Percentiles rank a stretch among this genome's conserved stretches.
Conservation (phyloP, 139 green algal species). For the Chlamydomonas schloesseri region DNA sequence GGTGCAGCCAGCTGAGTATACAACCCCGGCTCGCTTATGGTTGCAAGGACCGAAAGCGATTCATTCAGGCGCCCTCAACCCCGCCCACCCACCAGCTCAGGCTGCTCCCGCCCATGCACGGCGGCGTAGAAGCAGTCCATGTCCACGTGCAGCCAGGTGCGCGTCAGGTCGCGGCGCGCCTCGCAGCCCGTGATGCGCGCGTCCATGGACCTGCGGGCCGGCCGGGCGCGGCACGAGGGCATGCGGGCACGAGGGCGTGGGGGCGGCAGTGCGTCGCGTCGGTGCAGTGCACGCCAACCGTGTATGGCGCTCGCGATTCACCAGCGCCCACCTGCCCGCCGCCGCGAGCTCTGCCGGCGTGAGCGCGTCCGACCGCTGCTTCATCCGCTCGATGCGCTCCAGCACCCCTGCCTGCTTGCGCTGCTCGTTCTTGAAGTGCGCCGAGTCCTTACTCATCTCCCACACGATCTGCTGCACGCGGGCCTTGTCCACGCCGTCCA, state of each 20-base stretch:
- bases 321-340: constrained; percentile 56
- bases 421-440: constrained; percentile 94
- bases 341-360: constrained; percentile 65
- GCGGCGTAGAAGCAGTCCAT: constrained; percentile 84
- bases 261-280: too few relatives aligned
- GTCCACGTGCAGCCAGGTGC: constrained; percentile 92
- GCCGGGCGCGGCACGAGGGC: too few relatives aligned
- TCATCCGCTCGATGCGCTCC: constrained; percentile 67
- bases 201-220: constrained; percentile 65
- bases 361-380: constrained; percentile 38
- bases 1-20: neutral
- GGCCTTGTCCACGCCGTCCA: constrained; percentile 78
- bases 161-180: constrained; percentile 74
- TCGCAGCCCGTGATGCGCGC: constrained; percentile 74
- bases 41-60: too few relatives aligned
- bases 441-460: constrained; percentile 91
- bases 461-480: constrained; percentile 87
- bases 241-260: neutral
- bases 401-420: constrained; percentile 81
- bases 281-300: too few relatives aligned
- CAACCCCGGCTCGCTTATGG: too few relatives aligned
- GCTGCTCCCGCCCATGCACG: constrained; percentile 48
- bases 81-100: constrained; percentile 45
- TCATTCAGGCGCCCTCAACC: too few relatives aligned
- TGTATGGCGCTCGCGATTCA: too few relatives aligned